These are phyloP conservation scores for Petasospora rhodanensis DNA, from an alignment of 1,139 yeast species.

Conservation along the genomic window DNA sequence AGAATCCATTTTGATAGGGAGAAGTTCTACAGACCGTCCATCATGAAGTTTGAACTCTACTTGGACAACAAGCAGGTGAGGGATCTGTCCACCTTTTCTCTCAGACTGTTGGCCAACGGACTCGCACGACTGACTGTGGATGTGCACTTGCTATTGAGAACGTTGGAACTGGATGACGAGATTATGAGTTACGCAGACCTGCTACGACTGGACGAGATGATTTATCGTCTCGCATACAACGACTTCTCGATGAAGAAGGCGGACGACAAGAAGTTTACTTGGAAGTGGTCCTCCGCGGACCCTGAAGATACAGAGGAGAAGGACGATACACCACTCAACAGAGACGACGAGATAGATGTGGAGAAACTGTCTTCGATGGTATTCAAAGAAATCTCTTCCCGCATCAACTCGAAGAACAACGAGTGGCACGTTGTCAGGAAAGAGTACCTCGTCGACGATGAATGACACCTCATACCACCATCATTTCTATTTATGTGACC, in stretches of 20 bases:
- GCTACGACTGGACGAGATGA: slow-evolving; percentile 19
- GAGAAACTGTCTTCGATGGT: slow-evolving; percentile 5
- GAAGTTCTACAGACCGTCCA: slow-evolving; percentile 6
- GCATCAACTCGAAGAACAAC: slow-evolving; percentile 15
- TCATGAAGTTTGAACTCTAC: slow-evolving; percentile 8
- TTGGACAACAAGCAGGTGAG: slow-evolving; percentile 10
- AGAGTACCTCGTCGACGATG: slow-evolving; percentile 12
- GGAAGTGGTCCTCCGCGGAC: slow-evolving; percentile 3
- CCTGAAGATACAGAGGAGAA: no score
- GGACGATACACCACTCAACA: no score
- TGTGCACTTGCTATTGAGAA: slow-evolving; percentile 6
- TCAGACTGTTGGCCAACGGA: slow-evolving; percentile 12
- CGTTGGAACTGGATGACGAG: slow-evolving; percentile 12
- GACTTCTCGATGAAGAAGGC: slow-evolving; percentile 4
- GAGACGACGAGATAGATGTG: slow-evolving; percentile 1
- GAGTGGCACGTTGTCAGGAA: slow-evolving; percentile 25
- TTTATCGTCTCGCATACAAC: slow-evolving; percentile 21
- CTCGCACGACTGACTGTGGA: slow-evolving; percentile 14
- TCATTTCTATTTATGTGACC: no score
- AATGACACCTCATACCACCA: no score
- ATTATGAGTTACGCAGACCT: slow-evolving; percentile 10
- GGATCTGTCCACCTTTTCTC: slow-evolving; percentile 14
- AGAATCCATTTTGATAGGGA: slow-evolving; percentile 8
- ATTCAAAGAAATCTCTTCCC: slow-evolving; percentile 1
- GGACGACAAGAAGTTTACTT: slow-evolving; percentile 1